phyloP scores from a whole-genome alignment of 441 rosid species.

The Mallotus repandus region DNA sequence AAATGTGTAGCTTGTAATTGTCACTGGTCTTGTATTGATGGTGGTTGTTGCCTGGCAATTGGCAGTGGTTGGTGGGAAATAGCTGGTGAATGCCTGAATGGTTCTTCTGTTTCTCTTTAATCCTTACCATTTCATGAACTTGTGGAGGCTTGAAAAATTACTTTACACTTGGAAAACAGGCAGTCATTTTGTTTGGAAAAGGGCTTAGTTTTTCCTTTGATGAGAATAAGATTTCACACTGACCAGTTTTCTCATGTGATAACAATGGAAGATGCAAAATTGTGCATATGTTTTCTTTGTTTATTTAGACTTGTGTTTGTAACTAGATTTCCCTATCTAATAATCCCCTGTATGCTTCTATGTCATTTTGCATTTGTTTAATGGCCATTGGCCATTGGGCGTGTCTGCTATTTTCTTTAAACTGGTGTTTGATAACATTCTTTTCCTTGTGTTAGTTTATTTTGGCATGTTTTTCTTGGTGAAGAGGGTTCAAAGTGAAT shows the following conservation, averaged over 20 bases:
- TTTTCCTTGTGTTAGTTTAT: neutral
- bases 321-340: neutral
- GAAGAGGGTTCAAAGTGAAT: constrained; percentile 6
- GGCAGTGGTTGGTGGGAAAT: neutral
- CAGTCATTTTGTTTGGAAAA: neutral
- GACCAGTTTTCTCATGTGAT: neutral
- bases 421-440: neutral
- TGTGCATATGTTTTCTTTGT: neutral
- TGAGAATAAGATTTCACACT: neutral
- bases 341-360: neutral
- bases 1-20: neutral
- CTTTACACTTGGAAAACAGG: neutral
- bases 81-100: neutral
- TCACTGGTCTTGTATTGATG: neutral
- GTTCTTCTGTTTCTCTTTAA: neutral
- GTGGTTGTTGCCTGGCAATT: neutral
- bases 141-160: neutral
- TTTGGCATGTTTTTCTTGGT: neutral
- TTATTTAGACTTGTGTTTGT: neutral
- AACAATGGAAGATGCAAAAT: too few species aligned
- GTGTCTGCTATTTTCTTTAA: neutral
- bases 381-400: too few species aligned
- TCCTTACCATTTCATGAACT: neutral
- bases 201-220: neutral
- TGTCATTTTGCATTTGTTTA: constrained; percentile 1